Base-by-base conservation (phyloP, 495 filamentous ascomycete genomes). In the Aspergillus campestris region DNA sequence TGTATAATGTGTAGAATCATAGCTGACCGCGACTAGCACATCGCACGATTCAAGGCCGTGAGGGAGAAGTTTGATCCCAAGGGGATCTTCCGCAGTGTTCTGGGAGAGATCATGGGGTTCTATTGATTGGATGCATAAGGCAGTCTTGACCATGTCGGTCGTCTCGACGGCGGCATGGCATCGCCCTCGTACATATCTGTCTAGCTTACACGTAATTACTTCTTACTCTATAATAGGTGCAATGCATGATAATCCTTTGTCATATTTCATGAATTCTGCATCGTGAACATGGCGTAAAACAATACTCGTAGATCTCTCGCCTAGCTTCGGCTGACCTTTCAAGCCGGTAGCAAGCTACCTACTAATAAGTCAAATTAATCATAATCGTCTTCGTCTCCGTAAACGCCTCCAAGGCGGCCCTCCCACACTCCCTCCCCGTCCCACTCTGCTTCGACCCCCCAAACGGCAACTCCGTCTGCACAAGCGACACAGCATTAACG, bases 401-500 rank as follows among this genome's bases (percentile, higher is more conserved):
- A 15, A 39, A 44, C 31, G 78, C 53, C 74, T 79, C 47, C 74
- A 82, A 62, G 89, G 92, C 60, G 91, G 81, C 83, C 86, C 92
- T 27, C 90, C 88, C 85, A 89, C 89, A 35, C 86, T 76, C 73
- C 8, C 71, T 52, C 2, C 72, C 72, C 3, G 69, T 39, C 2
- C 75, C 75, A 46, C 65, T 71, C 58, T 76, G 63, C 60, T 79
- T 79, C 27, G 44, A 64, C 2, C 74, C 75, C 5, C 75, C 73
- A 52, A 77, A 79, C 0, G 73, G 69, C 13, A 8, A 8, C 13
- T 43, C 34, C 31, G 55, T 27, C 12, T 53, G 59, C 15, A 60
- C 62, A 24, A 46, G 45, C 32, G 60, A 60, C 7, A 61, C 53
- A 36, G 64, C 68, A 46, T 78, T 78, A 38, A 78, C 61, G 13